Percentiles rank a stretch among this genome's conserved stretches.
Conservation (phyloP, 2,329 filamentous ascomycete genomes). For the Tolypocladium ophioglossoides region DNA sequence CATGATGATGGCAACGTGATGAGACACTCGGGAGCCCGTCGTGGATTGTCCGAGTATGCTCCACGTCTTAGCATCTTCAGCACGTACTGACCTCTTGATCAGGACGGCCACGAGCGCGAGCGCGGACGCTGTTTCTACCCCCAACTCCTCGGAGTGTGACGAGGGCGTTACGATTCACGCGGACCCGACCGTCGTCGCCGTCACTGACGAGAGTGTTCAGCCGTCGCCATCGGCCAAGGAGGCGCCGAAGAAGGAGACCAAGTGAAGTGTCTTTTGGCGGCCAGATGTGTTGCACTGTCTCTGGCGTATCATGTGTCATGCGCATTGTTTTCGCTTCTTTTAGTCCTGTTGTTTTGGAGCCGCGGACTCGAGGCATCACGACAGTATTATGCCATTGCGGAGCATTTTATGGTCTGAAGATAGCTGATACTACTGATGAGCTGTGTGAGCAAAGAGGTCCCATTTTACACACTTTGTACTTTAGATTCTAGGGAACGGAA, state of each 20-base stretch:
- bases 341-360: conserved; percentile 8
- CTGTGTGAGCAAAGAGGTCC: conserved; percentile 14
- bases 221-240: conserved; percentile 37
- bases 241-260: conserved; percentile 22
- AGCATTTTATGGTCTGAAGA: conserved; percentile 26
- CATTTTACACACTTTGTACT: conserved; percentile 28
- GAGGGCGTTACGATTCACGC: conserved; percentile 45
- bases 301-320: conserved; percentile 1
- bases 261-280: conserved; percentile 3
- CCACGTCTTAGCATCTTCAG: conserved; percentile 12
- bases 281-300: conserved; percentile 4
- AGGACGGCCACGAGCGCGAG: conserved; percentile 30
- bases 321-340: conserved; percentile 1
- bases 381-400: conserved; percentile 18
- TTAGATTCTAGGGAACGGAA: conserved; percentile 22
- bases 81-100: conserved; percentile 20
- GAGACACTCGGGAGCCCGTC: conserved; percentile 20
- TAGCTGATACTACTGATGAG: conserved; percentile 22
- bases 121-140: conserved; percentile 26
- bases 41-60: conserved; percentile 26
- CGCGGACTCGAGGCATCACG: conserved; percentile 9
- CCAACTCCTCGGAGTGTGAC: conserved; percentile 37
- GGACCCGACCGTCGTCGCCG: conserved; percentile 33
- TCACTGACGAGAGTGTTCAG: conserved; percentile 29
- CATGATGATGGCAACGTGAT: conserved; percentile 15